These are phyloP conservation scores for Mycena pura DNA, from an alignment of 768 basidiomycete genomes.

Conservation along the genomic window DNA sequence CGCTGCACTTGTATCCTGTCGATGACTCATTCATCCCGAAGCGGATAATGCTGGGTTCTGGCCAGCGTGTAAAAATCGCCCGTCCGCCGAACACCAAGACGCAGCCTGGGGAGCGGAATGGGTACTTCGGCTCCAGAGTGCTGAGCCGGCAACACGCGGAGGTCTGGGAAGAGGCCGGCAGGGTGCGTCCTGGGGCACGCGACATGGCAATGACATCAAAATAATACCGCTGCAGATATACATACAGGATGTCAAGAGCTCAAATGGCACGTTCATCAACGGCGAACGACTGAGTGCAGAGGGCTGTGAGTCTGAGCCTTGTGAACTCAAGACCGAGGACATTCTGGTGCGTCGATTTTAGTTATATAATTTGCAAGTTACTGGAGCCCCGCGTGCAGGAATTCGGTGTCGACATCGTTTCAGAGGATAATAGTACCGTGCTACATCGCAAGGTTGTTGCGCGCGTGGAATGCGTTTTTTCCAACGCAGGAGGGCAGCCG, in stretches of 20 bases:
- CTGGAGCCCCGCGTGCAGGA: slow-evolving; percentile 60
- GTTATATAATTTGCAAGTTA: slow-evolving; percentile 2
- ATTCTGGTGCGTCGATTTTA: slow-evolving; percentile 73
- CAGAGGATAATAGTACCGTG: slow-evolving; percentile 97
- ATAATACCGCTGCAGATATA: slow-evolving; percentile 66
- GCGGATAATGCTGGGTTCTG: slow-evolving; percentile 78
- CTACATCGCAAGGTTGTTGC: slow-evolving; percentile 99
- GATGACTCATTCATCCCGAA: slow-evolving; percentile 96
- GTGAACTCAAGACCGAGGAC: slow-evolving; percentile 94
- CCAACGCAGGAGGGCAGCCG: slow-evolving; percentile 23
- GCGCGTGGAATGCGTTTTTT: slow-evolving; percentile 87
- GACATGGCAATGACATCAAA: slow-evolving; percentile 21
- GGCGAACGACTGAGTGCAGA: slow-evolving; percentile 91
- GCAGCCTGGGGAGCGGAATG: slow-evolving; percentile 89
- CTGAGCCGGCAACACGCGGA: slow-evolving; percentile 95
- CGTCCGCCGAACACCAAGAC: slow-evolving; percentile 97
- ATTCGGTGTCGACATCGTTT: slow-evolving; percentile 99
- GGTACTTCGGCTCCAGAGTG: slow-evolving; percentile 95
- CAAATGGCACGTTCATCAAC: slow-evolving; percentile 98
- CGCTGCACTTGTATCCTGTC: slow-evolving; percentile 82
- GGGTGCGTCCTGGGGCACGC: slow-evolving; percentile 59
- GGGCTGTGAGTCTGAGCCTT: slow-evolving; percentile 89
- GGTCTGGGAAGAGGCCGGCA: slow-evolving; percentile 91
- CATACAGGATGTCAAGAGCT: slow-evolving; percentile 98
- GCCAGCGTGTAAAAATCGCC: slow-evolving; percentile 87